Evolutionary conservation across 2,329 filamentous ascomycete genomes (phyloP).

Genomic region (Rhinocladiella mackenziei): DNA sequence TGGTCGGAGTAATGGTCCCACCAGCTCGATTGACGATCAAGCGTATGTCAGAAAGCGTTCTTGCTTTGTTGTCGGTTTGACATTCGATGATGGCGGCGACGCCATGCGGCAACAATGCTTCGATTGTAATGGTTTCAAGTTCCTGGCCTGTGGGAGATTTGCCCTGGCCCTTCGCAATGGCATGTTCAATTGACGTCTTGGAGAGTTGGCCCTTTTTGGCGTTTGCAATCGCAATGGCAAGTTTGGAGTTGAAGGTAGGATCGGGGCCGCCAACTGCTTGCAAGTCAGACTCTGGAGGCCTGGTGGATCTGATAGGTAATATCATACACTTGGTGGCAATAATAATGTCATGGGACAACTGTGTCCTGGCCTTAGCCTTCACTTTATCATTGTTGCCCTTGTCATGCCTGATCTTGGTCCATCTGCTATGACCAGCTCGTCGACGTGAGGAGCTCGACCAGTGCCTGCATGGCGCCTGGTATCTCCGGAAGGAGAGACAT

Average conservation of each 20-base stretch:
- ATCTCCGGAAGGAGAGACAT: conserved; percentile 13
- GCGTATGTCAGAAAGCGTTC: conserved; percentile 70
- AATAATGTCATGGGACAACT: conserved; percentile 68
- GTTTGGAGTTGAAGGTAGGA: conserved; percentile 67
- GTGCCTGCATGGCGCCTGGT: conserved; percentile 17
- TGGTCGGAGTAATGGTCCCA: conserved; percentile 67
- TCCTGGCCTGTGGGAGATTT: conserved; percentile 67
- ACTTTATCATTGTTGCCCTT: conserved; percentile 77
- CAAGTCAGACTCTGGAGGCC: conserved; percentile 5
- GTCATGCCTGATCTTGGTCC: conserved; percentile 94
- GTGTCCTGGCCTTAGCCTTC: conserved; percentile 67
- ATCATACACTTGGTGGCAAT: conserved; percentile 67
- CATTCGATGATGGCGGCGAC: conserved; percentile 62
- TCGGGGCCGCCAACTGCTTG: conserved; percentile 70
- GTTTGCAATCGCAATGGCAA: conserved; percentile 66
- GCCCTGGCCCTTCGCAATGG: conserved; percentile 85
- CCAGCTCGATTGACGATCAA: conserved; percentile 66
- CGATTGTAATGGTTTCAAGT: conserved; percentile 55
- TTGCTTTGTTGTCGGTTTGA: conserved; percentile 75
- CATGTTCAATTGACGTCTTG: conserved; percentile 76
- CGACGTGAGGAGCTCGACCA: conserved; percentile 19
- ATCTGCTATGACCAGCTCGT: conserved; percentile 76
- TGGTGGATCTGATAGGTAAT: background rate
- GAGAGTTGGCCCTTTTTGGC: conserved; percentile 86
- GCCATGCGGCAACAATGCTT: conserved; percentile 48